phyloP scores from a whole-genome alignment of 345 rosid species.

The Linum trigynum region DNA sequence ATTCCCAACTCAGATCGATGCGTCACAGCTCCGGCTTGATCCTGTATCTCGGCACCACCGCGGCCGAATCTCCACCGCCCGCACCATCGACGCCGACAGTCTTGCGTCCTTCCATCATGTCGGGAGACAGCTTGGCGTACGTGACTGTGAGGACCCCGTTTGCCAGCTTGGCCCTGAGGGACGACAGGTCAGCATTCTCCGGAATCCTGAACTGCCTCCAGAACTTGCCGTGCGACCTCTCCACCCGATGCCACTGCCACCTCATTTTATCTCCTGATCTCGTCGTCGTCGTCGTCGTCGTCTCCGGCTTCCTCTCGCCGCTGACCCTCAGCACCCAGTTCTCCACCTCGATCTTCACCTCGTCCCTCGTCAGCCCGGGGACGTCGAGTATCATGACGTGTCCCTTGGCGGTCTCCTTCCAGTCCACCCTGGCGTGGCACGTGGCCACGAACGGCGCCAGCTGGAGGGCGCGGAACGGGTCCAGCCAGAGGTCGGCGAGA shows the following conservation, averaged over 20 bases:
- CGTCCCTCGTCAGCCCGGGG: constrained; percentile 68
- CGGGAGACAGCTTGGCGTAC: constrained; percentile 47
- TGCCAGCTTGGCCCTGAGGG: constrained; percentile 55
- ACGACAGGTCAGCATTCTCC: constrained; percentile 58
- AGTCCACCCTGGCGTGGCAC: constrained; percentile 58
- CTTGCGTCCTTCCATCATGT: constrained; percentile 50
- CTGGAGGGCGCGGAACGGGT: constrained; percentile 62
- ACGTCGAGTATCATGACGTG: constrained; percentile 59
- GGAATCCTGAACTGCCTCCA: constrained; percentile 77
- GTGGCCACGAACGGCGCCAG: constrained; percentile 45
- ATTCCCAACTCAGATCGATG: too few species aligned
- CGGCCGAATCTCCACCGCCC: constrained; percentile 13
- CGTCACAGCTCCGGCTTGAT: constrained; percentile 41
- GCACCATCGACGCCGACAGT: constrained; percentile 39
- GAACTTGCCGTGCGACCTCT: constrained; percentile 68
- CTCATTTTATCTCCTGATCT: constrained; percentile 30
- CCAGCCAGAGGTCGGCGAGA: constrained; percentile 32
- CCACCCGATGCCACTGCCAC: constrained; percentile 73
- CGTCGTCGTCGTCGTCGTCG: background rate
- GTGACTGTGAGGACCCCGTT: constrained; percentile 56
- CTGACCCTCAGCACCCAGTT: constrained; percentile 56
- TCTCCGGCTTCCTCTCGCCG: constrained; percentile 67
- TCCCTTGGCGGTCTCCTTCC: constrained; percentile 76
- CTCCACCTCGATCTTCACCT: constrained; percentile 66
- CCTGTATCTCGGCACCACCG: constrained; percentile 20